Percentiles rank a stretch among this genome's conserved stretches.
These are phyloP conservation scores for Wickerhamomyces bisporus DNA, from an alignment of 805 yeast genomes.

Conservation along the genomic window DNA sequence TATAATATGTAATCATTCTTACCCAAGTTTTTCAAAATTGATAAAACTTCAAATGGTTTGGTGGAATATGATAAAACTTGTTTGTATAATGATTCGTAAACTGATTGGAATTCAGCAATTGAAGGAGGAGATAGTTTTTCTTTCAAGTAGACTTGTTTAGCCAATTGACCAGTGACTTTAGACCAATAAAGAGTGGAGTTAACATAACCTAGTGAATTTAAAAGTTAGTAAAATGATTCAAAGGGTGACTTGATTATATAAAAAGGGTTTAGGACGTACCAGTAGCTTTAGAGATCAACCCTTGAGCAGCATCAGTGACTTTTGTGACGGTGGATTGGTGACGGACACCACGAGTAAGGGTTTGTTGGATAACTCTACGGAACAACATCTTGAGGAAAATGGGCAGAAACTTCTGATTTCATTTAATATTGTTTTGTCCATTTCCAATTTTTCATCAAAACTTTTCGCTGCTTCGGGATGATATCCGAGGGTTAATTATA, in stretches of 20 bases:
- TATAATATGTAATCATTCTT: slow-evolving; percentile 58
- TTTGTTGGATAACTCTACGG: slow-evolving; percentile 22
- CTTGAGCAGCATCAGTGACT: slow-evolving; percentile 32
- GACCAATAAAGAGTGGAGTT: slow-evolving; percentile 76
- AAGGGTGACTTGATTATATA: not conserved
- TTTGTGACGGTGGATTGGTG: slow-evolving; percentile 28
- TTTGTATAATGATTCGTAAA: slow-evolving; percentile 53
- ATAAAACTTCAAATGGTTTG: slow-evolving; percentile 57
- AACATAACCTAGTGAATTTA: slow-evolving; percentile 19
- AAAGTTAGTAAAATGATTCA: slow-evolving; percentile 1
- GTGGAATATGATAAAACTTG: slow-evolving; percentile 38
- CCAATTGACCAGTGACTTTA: slow-evolving; percentile 46
- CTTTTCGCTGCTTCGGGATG: no score
- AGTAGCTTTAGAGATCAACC: slow-evolving; percentile 30
- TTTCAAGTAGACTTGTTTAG: slow-evolving; percentile 69
- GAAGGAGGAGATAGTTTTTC: slow-evolving; percentile 95
- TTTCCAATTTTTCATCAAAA: no score
- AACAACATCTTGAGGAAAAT: slow-evolving; percentile 11
- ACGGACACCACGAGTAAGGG: slow-evolving; percentile 27
- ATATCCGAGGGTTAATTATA: no score
- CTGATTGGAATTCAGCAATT: slow-evolving; percentile 65
- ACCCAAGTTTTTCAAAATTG: slow-evolving; percentile 40
- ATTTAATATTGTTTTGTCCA: not conserved
- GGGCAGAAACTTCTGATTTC: not conserved
- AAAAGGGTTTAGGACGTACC: slow-evolving; percentile 25